Percentiles rank a stretch among this genome's conserved stretches.
These are phyloP conservation scores for Linderniella brevidens DNA, from an alignment of 257 asterid species.

Conservation along the genomic window DNA sequence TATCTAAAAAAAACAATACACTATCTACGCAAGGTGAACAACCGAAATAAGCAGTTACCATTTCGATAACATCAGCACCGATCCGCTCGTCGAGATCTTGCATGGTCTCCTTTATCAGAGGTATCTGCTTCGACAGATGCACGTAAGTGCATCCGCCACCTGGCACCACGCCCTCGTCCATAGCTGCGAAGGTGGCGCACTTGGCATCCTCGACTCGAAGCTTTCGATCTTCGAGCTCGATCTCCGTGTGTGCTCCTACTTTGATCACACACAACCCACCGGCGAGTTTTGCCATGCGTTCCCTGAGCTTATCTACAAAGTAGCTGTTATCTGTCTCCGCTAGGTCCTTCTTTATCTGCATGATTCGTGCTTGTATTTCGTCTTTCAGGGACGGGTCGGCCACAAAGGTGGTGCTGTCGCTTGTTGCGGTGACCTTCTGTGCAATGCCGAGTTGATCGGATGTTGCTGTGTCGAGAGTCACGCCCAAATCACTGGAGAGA, in stretches of 20 bases:
- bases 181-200: conserved; percentile 85
- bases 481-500: conserved; percentile 77
- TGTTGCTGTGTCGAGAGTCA: conserved; percentile 58
- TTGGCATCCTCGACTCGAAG: conserved; percentile 89
- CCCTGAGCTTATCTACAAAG: conserved; percentile 53
- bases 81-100: conserved; percentile 66
- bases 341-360: conserved; percentile 84
- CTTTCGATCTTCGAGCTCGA: conserved; percentile 83
- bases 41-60: conserved; percentile 22
- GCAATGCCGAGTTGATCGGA: conserved; percentile 99
- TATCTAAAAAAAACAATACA: too few relatives aligned
- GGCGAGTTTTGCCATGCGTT: conserved; percentile 80
- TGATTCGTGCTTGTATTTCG: conserved; percentile 83
- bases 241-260: conserved; percentile 94
- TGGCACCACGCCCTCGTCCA: conserved; percentile 91
- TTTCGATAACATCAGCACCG: conserved; percentile 80
- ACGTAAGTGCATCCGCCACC: conserved; percentile 91
- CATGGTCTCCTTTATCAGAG: conserved; percentile 33
- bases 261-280: conserved; percentile 79
- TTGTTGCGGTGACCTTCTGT: conserved; percentile 50
- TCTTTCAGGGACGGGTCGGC: conserved; percentile 88
- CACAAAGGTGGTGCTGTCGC: conserved; percentile 56
- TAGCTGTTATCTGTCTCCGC: conserved; percentile 62
- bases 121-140: conserved; percentile 71
- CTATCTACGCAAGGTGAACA: background rate